Conservation (phyloP, 495 filamentous ascomycete genomes). For the Zalerion maritima region DNA sequence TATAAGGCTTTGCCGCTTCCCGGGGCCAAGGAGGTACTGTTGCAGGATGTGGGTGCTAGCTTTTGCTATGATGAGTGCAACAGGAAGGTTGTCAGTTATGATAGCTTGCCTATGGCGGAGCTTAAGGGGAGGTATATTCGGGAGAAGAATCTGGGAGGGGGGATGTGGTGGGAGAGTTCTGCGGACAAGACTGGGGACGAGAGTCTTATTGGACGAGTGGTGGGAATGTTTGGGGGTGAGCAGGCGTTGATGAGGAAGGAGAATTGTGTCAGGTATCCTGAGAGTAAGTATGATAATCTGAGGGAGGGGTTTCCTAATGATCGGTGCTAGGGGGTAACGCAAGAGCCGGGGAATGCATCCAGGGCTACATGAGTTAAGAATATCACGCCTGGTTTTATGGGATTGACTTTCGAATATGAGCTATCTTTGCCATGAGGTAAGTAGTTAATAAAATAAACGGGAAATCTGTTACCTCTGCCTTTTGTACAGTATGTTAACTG, state of each 20-base stretch:
- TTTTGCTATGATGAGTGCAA: constrained; percentile 54
- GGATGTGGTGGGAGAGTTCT: constrained; percentile 96
- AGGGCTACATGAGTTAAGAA: too few species aligned
- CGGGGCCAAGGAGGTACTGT: constrained; percentile 35
- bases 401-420: too few species aligned
- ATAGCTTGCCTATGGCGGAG: constrained; percentile 50
- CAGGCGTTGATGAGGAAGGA: constrained; percentile 37
- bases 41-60: constrained; percentile 43
- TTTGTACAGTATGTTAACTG: too few species aligned
- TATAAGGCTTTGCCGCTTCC: constrained; percentile 53
- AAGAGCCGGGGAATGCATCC: too few species aligned
- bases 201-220: constrained; percentile 59
- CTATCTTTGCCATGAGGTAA: too few species aligned
- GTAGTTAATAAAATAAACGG: too few species aligned
- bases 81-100: constrained; percentile 62
- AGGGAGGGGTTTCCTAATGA: constrained; percentile 40
- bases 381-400: too few species aligned
- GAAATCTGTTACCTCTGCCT: too few species aligned
- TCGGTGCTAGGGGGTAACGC: too few species aligned
- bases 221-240: constrained; percentile 40
- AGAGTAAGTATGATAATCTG: constrained; percentile 72
- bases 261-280: constrained; percentile 59
- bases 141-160: constrained; percentile 54
- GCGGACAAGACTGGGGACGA: constrained; percentile 52
- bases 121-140: constrained; percentile 58